Evolutionary conservation across 1,139 yeast species (phyloP), one percentile per base, ranked within the genome.

Genomic region (Candida frijolesensis): DNA sequence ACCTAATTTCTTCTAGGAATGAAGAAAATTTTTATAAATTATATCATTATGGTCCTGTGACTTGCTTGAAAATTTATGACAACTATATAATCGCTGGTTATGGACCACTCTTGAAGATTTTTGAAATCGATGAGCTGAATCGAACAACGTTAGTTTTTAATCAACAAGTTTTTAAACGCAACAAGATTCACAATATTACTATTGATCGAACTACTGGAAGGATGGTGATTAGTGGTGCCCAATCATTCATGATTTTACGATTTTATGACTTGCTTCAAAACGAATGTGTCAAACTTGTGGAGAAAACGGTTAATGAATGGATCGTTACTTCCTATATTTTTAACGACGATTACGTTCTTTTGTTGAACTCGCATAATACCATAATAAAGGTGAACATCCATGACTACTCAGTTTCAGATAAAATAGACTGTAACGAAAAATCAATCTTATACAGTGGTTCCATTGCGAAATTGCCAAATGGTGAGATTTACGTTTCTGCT

Each of bases 391-490:
- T 85, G 4, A 79, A 80, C 48, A 48, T 78, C 7, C 18, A 57
- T 1, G 43, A 49, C 4, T 44, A 60, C 63, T 30, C 55, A 61
- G 5, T 85, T 0, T 52, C 67, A 0, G 71, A 72, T 10, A 77
- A 74, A 19, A 72, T 75, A 33, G 74, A 80, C 18, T 83, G 87
- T 59, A 79, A 79, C 16, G 96, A 90, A 65, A 85, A 87, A 58
- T 88, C 97, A 4, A 86, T 94, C 42, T 74, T 94, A 42, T 94
- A 94, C 63, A 88, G 96, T 15, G 98, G 98, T 0, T 77, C 90
- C 1, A 79, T 94, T 38, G 76, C 78, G 50, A 79, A 83, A 0
- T 54, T 75, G 7, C 58, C 66, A 1, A 64, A 64, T n/a, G 72
- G 68, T 9, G 68, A 69, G 42, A 80, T 85, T 0, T 63, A 78